phyloP scores from a whole-genome alignment of 2,329 filamentous ascomycete species.

The Emericellopsis cladophorae region DNA sequence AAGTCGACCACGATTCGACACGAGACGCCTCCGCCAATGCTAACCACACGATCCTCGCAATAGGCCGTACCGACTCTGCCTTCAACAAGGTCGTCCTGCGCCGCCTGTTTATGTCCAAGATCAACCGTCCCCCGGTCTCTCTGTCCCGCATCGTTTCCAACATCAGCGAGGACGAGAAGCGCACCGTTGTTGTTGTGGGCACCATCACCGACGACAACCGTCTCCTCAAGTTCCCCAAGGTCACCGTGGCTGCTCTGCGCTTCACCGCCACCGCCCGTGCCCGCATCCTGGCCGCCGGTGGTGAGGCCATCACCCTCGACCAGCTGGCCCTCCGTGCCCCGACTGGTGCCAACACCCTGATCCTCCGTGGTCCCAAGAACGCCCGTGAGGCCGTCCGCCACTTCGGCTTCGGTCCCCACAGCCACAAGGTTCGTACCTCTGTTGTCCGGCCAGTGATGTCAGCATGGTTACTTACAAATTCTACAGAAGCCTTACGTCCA shows the following conservation, averaged over 20 bases:
- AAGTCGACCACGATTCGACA: conserved; percentile 29
- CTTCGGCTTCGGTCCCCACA: conserved; percentile 97
- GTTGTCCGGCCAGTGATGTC: not conserved
- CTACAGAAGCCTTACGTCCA: conserved; percentile 83
- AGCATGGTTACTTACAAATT: conserved; percentile 17
- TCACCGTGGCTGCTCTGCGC: conserved; percentile 84
- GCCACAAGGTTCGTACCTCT: conserved; percentile 66
- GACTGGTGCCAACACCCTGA: conserved; percentile 91
- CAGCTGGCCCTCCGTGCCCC: conserved; percentile 92
- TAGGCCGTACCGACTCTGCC: conserved; percentile 87
- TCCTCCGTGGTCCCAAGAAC: conserved; percentile 98
- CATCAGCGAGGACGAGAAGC: conserved; percentile 54
- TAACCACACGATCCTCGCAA: not conserved
- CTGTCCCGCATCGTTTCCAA: conserved; percentile 78
- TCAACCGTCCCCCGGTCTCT: conserved; percentile 92
- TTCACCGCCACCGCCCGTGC: conserved; percentile 95
- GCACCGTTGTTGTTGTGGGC: conserved; percentile 89
- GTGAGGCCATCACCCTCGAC: conserved; percentile 90
- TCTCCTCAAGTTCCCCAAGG: conserved; percentile 78
- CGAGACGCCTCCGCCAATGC: too few species aligned
- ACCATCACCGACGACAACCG: conserved; percentile 98
- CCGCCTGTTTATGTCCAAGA: conserved; percentile 96
- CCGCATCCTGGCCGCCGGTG: conserved; percentile 84
- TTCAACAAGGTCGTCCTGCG: conserved; percentile 99
- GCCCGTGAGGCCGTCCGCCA: conserved; percentile 96